Percentiles rank a stretch among this genome's conserved stretches.
Conservation (phyloP, 495 filamentous ascomycete species). For the Platismatia glauca region DNA sequence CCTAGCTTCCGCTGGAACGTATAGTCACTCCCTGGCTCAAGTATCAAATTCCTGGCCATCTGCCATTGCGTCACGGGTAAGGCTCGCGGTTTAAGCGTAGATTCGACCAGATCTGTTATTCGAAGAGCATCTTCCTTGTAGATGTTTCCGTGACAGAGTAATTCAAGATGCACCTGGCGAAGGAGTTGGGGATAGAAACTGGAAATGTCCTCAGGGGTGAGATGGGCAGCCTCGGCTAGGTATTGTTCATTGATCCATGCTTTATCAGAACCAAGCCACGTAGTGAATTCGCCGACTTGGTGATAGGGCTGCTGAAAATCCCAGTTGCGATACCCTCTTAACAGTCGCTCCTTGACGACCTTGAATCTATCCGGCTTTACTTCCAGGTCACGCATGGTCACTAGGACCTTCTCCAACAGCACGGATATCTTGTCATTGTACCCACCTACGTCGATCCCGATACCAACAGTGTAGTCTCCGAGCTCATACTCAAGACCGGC, state of each 20-base stretch:
- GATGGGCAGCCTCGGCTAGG: conserved; percentile 61
- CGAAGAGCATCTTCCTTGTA: conserved; percentile 91
- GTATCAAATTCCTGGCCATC: conserved; percentile 63
- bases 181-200: conserved; percentile 74
- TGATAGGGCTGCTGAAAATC: conserved; percentile 81
- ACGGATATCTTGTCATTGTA: conserved; percentile 96
- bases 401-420: conserved; percentile 81
- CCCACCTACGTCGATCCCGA: conserved; percentile 73
- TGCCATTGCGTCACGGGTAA: conserved; percentile 75
- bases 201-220: conserved; percentile 65
- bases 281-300: conserved; percentile 77
- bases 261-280: conserved; percentile 68
- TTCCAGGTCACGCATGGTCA: conserved; percentile 76
- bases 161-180: conserved; percentile 77
- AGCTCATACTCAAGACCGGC: conserved; percentile 83
- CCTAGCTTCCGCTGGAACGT: conserved; percentile 70
- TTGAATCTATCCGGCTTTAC: conserved; percentile 78
- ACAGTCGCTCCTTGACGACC: conserved; percentile 80
- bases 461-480: conserved; percentile 55
- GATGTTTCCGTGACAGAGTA: conserved; percentile 83
- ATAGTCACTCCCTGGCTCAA: conserved; percentile 73
- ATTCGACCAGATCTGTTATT: conserved; percentile 74
- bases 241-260: conserved; percentile 76
- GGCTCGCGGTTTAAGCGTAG: conserved; percentile 62
- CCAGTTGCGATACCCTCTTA: conserved; percentile 70